Evolutionary conservation across 116 monocot species (phyloP).

Genomic region (Posidonia oceanica): DNA sequence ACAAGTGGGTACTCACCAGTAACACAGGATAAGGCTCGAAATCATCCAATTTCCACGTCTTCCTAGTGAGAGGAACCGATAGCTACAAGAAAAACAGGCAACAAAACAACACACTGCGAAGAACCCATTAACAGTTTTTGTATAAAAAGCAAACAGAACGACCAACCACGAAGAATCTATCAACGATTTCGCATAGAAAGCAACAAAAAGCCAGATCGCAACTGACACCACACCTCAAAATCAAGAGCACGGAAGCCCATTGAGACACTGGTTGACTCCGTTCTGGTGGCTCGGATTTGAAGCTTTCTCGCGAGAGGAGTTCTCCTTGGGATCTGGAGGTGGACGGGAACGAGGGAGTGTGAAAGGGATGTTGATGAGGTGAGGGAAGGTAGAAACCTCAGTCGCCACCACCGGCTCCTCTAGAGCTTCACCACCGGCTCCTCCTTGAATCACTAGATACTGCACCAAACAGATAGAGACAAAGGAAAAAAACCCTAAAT

Average conservation of each 20-base stretch:
- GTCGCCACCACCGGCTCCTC: neutral
- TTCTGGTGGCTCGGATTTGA: conserved; percentile 52
- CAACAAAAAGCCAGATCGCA: neutral
- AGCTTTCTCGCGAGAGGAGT: conserved; percentile 1
- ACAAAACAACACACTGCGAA: neutral
- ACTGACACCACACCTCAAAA: conserved; percentile 47
- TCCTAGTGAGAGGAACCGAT: conserved; percentile 79
- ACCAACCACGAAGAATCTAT: neutral
- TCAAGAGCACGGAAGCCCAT: conserved; percentile 62
- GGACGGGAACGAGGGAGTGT: neutral
- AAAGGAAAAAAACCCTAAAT: too few species aligned
- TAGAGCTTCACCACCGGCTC: too few species aligned
- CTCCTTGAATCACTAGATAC: too few species aligned
- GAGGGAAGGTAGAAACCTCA: neutral
- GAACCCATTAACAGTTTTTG: neutral
- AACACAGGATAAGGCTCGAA: conserved; percentile 76
- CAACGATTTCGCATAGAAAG: neutral
- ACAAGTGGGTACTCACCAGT: conserved; percentile 29
- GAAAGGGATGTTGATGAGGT: neutral
- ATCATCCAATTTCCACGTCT: conserved; percentile 75
- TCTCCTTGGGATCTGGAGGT: neutral
- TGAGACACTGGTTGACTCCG: conserved; percentile 39
- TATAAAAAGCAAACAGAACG: neutral
- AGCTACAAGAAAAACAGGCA: conserved; percentile 35
- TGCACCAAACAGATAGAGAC: too few species aligned